A percentile compares a stretch with the other conserved stretches of the same genome.
These are phyloP conservation scores for Coemansia sp. DNA, from an alignment of 192 early-diverging fungal genomes.

Conservation along the genomic window DNA sequence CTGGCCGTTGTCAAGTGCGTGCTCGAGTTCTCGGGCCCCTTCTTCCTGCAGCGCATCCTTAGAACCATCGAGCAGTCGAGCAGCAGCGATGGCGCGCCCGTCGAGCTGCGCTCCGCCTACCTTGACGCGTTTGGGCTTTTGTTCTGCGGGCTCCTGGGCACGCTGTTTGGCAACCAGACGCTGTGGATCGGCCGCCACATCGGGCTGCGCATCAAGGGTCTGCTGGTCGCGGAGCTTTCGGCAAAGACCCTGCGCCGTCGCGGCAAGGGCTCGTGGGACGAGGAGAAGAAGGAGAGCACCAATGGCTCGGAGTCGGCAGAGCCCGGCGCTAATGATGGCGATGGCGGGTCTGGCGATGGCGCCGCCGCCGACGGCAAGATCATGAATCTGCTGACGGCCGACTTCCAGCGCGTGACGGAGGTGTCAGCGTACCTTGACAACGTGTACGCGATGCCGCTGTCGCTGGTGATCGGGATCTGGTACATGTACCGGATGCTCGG, in stretches of 20 bases:
- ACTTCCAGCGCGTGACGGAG: conserved; percentile 65
- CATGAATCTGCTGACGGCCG: conserved; percentile 72
- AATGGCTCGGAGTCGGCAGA: conserved; percentile 28
- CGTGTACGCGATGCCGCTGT: conserved; percentile 62
- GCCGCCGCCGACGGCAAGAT: conserved; percentile 63
- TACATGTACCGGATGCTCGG: conserved; percentile 78
- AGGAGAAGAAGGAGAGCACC: conserved; percentile 4
- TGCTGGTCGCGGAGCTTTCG: conserved; percentile 67
- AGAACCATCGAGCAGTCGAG: conserved; percentile 53
- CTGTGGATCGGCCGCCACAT: conserved; percentile 69
- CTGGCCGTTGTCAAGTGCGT: conserved; percentile 29
- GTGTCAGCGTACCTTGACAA: conserved; percentile 60
- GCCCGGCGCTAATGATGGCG: conserved; percentile 1
- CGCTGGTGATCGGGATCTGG: conserved; percentile 65
- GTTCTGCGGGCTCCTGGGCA: conserved; percentile 40
- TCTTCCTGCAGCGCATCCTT: conserved; percentile 61
- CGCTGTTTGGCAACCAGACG: conserved; percentile 55
- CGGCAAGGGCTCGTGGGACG: conserved; percentile 55
- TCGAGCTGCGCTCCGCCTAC: conserved; percentile 45
- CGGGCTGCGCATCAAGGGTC: conserved; percentile 61
- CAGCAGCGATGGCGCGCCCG: background rate
- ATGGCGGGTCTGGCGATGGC: conserved; percentile 20
- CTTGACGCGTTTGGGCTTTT: conserved; percentile 64
- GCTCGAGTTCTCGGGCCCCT: conserved; percentile 57
- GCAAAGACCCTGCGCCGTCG: conserved; percentile 64